A percentile compares a stretch with the other conserved stretches of the same genome.
These are phyloP conservation scores for Inosperma sp. DNA, from an alignment of 768 basidiomycete genomes.

Conservation along the genomic window DNA sequence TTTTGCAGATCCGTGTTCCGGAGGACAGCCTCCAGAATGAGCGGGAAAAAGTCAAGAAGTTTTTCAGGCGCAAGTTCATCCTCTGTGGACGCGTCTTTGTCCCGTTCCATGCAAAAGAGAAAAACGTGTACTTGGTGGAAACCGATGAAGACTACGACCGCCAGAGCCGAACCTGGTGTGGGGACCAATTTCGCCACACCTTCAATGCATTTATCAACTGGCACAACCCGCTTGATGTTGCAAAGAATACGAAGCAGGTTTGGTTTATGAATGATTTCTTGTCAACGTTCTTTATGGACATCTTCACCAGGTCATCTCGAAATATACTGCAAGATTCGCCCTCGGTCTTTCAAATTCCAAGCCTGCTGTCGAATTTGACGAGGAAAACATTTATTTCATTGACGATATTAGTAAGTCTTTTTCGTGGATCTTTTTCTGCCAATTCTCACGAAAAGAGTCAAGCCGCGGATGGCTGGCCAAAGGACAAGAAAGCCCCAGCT, in stretches of 20 bases:
- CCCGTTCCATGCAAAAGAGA: constrained; percentile 62
- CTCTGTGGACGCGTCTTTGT: constrained; percentile 62
- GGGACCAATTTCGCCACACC: constrained; percentile 46
- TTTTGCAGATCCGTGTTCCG: constrained; percentile 53
- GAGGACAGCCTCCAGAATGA: constrained; percentile 37
- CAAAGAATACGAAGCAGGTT: constrained; percentile 55
- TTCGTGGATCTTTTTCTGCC: not conserved
- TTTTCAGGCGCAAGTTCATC: constrained; percentile 49
- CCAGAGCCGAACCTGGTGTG: constrained; percentile 28
- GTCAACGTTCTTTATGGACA: not conserved
- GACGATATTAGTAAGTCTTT: constrained; percentile 46
- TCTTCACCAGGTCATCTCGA: constrained; percentile 51
- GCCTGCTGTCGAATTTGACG: constrained; percentile 51
- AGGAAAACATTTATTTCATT: constrained; percentile 45
- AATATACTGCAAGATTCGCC: constrained; percentile 62
- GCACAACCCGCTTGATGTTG: constrained; percentile 52
- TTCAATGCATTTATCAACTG: constrained; percentile 51
- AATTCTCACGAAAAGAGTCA: not conserved
- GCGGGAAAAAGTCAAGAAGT: constrained; percentile 26
- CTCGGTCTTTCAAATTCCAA: constrained; percentile 64
- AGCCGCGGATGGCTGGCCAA: constrained; percentile 38
- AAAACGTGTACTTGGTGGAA: constrained; percentile 57
- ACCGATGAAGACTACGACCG: constrained; percentile 47
- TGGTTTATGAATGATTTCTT: constrained; percentile 10
- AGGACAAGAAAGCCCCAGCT: constrained; percentile 34